Base-by-base conservation (phyloP, 2,329 filamentous ascomycete genomes). In the Penicillium sp. region DNA sequence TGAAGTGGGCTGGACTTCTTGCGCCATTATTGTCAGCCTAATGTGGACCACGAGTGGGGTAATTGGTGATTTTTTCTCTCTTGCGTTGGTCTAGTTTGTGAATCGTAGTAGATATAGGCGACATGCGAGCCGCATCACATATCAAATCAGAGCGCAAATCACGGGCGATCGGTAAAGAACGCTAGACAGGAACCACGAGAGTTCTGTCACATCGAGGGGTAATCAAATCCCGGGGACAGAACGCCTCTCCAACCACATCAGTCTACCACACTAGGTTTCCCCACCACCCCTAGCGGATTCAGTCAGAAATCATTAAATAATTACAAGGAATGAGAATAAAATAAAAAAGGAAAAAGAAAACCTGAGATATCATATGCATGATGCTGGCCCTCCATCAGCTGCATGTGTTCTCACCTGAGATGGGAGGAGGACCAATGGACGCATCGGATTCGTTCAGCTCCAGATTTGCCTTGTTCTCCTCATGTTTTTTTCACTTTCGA, bases 291-390 rank as follows among this genome's bases (percentile, higher is more conserved):
- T 55, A 46, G 39, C 48, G 39, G 47, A 51, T 46, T 19, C 22
- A 43, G 22, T 39, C 24, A 21, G 9, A 31, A 31, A 21, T n/a
- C 14, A 42, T 3, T 4, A 22, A 42, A 42, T 26, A 13, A 26
- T 35, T 13, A 26, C 52, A 43, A 33, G n/a, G 47, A 29, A 29
- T 29, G 29, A 29, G n/a, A 44, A 52, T 26, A 47, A 29, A 21
- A 52, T 22, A 42, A 39, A 19, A 21, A 50, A 33, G 19, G 8
- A 24, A 48, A 8, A 10, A 47, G 7, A 24, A 44, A 33, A 33
- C 31, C 16, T 66, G 61, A 69, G 68, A 72, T 69, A 66, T 72
- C 68, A 71, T 72, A 71, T 71, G 70, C 68, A 69, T 52, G 57
- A 58, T 58, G 43, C 39, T 42, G 22, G 44, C 21, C 24, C 22